phyloP scores from a whole-genome alignment of 257 asterid genomes.

The Plantago elongata region DNA sequence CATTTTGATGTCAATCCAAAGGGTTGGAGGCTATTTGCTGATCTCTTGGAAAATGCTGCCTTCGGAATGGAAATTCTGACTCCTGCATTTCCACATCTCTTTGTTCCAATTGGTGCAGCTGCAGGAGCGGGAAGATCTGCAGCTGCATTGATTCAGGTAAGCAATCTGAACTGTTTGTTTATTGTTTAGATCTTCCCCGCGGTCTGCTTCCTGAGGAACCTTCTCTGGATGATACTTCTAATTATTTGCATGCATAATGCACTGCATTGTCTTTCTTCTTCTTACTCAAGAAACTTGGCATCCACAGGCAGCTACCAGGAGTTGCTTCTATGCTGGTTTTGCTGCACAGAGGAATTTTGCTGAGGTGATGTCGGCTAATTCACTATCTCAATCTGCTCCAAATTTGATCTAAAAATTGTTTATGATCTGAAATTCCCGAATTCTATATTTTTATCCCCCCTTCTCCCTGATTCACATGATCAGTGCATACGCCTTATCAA shows the following conservation, averaged over 20 bases:
- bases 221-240: background rate
- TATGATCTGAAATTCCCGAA: conserved; percentile 2
- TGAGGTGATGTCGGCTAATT: conserved; percentile 45
- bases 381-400: background rate
- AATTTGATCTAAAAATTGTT: background rate
- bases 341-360: conserved; percentile 99
- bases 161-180: background rate
- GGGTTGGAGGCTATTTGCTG: conserved; percentile 98
- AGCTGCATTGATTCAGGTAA: conserved; percentile 87
- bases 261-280: conserved; percentile 3
- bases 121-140: conserved; percentile 99
- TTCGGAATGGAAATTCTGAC: conserved; percentile 89
- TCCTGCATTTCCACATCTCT: conserved; percentile 96
- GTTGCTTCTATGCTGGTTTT: conserved; percentile 98
- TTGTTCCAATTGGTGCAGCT: conserved; percentile 87
- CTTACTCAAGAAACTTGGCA: conserved; percentile 18
- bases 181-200: no score
- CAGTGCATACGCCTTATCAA: conserved; percentile 13
- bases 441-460: background rate
- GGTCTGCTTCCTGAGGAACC: conserved; percentile 7
- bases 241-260: conserved; percentile 11
- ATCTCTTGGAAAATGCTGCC: conserved; percentile 90
- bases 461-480: conserved; percentile 7
- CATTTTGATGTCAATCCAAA: conserved; percentile 96
- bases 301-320: conserved; percentile 87